Percentiles rank a stretch among this genome's conserved stretches.
phyloP scores from a whole-genome alignment of 75 land plant genomes.

The Pinus tabuliformis region DNA sequence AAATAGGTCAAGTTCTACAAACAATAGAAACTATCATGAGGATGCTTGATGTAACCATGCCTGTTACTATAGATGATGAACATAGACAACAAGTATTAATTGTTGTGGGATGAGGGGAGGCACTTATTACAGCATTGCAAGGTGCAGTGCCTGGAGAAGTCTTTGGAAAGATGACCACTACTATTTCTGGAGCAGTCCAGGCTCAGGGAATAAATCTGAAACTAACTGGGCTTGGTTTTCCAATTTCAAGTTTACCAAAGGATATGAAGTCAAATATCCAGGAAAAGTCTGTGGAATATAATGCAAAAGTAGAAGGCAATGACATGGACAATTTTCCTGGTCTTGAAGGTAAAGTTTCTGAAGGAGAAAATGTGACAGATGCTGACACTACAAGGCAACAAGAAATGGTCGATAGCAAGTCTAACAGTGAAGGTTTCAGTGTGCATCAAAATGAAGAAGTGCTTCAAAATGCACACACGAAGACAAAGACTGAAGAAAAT shows the following conservation, averaged over 20 bases:
- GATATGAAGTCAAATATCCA: slow-evolving; percentile 42
- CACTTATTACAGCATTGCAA: slow-evolving; percentile 82
- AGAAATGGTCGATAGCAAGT: slow-evolving; percentile 10
- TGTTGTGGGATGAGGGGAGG: slow-evolving; percentile 88
- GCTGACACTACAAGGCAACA: slow-evolving; percentile 9
- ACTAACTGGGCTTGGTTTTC: slow-evolving; percentile 39
- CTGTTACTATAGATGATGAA: slow-evolving; percentile 71
- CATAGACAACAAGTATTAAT: slow-evolving; percentile 77
- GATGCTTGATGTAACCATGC: slow-evolving; percentile 86
- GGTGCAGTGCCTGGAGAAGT: slow-evolving; percentile 97
- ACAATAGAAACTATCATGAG: slow-evolving; percentile 82
- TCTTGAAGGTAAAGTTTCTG: slow-evolving; percentile 2
- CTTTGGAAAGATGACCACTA: slow-evolving; percentile 77
- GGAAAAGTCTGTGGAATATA: slow-evolving; percentile 12
- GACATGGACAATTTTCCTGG: background rate
- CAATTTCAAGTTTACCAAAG: slow-evolving; percentile 45
- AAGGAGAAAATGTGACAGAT: slow-evolving; percentile 6
- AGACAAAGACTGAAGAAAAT: background rate
- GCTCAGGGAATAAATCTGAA: slow-evolving; percentile 54
- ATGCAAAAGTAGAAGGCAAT: slow-evolving; percentile 1
- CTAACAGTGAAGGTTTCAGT: slow-evolving; percentile 8
- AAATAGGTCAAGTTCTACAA: slow-evolving; percentile 56
- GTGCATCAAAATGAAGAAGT: slow-evolving; percentile 3
- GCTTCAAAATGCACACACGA: background rate
- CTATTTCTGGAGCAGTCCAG: slow-evolving; percentile 76